Evolutionary conservation across 2,329 filamentous ascomycete genomes (phyloP).

Genomic region (Dothistroma pini): DNA sequence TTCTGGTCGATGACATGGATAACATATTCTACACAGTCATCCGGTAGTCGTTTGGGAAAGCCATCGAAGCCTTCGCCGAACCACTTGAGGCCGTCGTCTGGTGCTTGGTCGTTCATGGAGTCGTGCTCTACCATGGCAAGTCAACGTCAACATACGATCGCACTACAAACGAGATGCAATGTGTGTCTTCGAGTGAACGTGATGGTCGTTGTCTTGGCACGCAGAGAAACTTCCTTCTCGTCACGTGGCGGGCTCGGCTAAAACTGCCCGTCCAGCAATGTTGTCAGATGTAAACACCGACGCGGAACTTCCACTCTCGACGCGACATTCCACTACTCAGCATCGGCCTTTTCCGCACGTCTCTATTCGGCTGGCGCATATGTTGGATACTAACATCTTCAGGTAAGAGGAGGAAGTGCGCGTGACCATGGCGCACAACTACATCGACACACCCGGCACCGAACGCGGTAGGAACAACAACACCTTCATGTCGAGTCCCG

Average conservation of each 20-base stretch:
- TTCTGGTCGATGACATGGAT: constrained; percentile 65
- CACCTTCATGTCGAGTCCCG: constrained; percentile 62
- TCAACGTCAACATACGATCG: background rate
- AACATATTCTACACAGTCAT: constrained; percentile 83
- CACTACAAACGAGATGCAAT: too few relatives aligned
- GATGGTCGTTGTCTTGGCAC: background rate
- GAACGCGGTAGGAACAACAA: constrained; percentile 74
- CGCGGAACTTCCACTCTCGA: background rate
- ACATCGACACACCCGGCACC: constrained; percentile 81
- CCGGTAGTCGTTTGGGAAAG: constrained; percentile 66
- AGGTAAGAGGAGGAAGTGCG: constrained; percentile 3
- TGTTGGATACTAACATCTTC: constrained; percentile 11
- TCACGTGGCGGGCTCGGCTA: background rate
- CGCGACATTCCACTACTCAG: background rate
- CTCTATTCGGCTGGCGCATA: constrained; percentile 10
- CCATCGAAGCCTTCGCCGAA: constrained; percentile 63
- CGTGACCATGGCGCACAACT: constrained; percentile 42
- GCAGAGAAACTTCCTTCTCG: constrained; percentile 3
- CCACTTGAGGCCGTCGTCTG: constrained; percentile 59
- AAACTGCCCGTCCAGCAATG: background rate
- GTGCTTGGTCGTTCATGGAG: constrained; percentile 28
- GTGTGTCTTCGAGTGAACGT: too few relatives aligned
- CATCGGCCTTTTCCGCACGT: background rate
- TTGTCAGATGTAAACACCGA: background rate
- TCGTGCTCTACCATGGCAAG: background rate